A percentile compares a stretch with the other conserved stretches of the same genome.
Conservation (phyloP, 352 stramenopile species). For the Phytophthora sp. region DNA sequence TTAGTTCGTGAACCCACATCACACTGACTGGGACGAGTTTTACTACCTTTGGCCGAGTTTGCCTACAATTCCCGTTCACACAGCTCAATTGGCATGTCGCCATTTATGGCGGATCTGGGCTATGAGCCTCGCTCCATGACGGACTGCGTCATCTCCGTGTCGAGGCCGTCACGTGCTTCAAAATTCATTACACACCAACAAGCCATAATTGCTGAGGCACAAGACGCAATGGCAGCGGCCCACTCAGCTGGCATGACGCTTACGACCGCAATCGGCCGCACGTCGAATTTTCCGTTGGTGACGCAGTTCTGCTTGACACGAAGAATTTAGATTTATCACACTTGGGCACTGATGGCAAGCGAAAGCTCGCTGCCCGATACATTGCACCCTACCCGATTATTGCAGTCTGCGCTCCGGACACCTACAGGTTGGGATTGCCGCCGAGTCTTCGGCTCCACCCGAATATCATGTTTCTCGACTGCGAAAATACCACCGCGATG, state of each 20-base stretch:
- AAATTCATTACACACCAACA: constrained; percentile 14
- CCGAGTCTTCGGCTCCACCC: constrained; percentile 6
- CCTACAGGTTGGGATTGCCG: constrained; percentile 11
- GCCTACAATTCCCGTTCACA: no score
- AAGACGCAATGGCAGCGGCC: constrained; percentile 7
- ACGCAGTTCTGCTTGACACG: constrained; percentile 1
- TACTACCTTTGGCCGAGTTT: no score
- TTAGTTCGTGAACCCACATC: not conserved
- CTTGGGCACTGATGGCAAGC: constrained; percentile 9
- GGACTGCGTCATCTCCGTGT: not conserved
- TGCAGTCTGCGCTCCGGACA: not conserved
- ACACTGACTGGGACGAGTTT: not conserved
- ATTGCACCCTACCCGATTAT: constrained; percentile 12
- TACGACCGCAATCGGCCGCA: no score
- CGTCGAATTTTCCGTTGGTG: constrained; percentile 3
- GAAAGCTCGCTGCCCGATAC: constrained; percentile 11
- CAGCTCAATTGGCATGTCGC: constrained; percentile 16
- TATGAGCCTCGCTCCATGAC: constrained; percentile 2
- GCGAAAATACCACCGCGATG: constrained; percentile 5
- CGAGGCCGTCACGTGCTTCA: not conserved
- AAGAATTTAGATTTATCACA: constrained; percentile 6
- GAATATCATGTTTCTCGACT: constrained; percentile 16
- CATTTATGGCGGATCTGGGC: constrained; percentile 23
- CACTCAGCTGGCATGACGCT: not conserved
- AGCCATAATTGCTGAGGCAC: constrained; percentile 5